Percentiles rank a stretch among this genome's conserved stretches.
Evolutionary conservation across 495 filamentous ascomycete species (phyloP).

Genomic region (Aspergillus egyptiacus): DNA sequence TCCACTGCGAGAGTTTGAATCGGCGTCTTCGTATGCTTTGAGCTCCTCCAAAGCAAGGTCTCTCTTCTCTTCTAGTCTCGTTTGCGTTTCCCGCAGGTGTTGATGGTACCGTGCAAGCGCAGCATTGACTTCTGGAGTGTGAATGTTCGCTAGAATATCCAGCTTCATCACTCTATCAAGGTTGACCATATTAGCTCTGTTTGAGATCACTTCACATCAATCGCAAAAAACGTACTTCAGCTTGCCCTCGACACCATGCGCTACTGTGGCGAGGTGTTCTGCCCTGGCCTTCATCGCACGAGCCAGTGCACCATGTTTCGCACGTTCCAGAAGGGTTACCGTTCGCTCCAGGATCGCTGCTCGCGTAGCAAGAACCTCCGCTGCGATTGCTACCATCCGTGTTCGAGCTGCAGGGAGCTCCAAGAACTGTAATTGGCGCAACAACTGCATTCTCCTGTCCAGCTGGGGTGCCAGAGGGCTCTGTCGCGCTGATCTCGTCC

Average conservation of each 20-base stretch:
- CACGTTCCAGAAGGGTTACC: conserved; percentile 46
- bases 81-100: conserved; percentile 48
- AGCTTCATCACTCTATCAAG: conserved; percentile 34
- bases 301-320: conserved; percentile 61
- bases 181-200: neutral
- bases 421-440: conserved; percentile 29
- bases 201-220: neutral
- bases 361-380: conserved; percentile 28
- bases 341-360: conserved; percentile 35
- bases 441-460: conserved; percentile 17
- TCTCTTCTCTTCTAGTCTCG: conserved; percentile 42
- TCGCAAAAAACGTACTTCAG: conserved; percentile 38
- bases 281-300: conserved; percentile 48
- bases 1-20: conserved; percentile 10
- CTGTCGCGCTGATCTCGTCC: conserved; percentile 21
- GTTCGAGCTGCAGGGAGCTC: conserved; percentile 31
- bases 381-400: conserved; percentile 35
- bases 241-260: conserved; percentile 47
- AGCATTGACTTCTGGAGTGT: conserved; percentile 50
- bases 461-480: conserved; percentile 26
- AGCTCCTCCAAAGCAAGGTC: conserved; percentile 43
- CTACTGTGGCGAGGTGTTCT: conserved; percentile 55
- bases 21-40: conserved; percentile 47
- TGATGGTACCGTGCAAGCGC: conserved; percentile 53
- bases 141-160: conserved; percentile 40